phyloP scores from a whole-genome alignment of 257 asterid species.

The Cruciata laevipes region DNA sequence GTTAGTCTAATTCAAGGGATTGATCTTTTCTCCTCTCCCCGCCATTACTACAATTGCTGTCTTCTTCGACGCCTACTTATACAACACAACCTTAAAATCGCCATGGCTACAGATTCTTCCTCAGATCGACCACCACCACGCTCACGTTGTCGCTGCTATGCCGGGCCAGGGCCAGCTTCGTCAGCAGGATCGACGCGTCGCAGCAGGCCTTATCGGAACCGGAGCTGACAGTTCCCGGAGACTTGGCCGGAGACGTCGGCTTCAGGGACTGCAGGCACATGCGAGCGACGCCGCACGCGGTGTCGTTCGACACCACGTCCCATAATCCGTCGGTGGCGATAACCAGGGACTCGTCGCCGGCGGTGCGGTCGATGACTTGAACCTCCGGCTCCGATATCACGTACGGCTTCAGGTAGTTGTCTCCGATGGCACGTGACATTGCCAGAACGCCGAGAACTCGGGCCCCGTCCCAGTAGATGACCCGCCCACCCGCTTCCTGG shows the following conservation, averaged over 20 bases:
- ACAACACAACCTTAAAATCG: neutral
- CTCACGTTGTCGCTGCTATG: constrained; percentile 80
- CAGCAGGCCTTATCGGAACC: constrained; percentile 75
- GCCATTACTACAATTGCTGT: neutral
- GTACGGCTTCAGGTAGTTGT: constrained; percentile 75
- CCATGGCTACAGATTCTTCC: constrained; percentile 19
- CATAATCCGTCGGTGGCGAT: constrained; percentile 87
- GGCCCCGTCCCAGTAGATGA: constrained; percentile 87
- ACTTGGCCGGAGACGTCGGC: constrained; percentile 42
- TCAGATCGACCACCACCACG: constrained; percentile 76
- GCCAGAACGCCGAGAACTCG: constrained; percentile 87
- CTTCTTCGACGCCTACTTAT: neutral
- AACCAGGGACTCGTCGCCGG: constrained; percentile 71
- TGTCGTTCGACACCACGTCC: constrained; percentile 88
- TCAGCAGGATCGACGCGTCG: constrained; percentile 89
- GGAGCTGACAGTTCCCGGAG: constrained; percentile 54
- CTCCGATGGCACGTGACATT: constrained; percentile 74
- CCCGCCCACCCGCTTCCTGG: constrained; percentile 90
- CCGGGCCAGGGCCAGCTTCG: constrained; percentile 84
- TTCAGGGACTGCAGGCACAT: constrained; percentile 62
- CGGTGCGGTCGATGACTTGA: constrained; percentile 48
- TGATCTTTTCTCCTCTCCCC: neutral
- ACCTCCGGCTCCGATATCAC: constrained; percentile 92
- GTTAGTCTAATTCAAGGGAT: neutral
- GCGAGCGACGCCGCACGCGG: constrained; percentile 91